Base-by-base conservation (phyloP, 352 stramenopile species). In the Globisporangium emineosum region DNA sequence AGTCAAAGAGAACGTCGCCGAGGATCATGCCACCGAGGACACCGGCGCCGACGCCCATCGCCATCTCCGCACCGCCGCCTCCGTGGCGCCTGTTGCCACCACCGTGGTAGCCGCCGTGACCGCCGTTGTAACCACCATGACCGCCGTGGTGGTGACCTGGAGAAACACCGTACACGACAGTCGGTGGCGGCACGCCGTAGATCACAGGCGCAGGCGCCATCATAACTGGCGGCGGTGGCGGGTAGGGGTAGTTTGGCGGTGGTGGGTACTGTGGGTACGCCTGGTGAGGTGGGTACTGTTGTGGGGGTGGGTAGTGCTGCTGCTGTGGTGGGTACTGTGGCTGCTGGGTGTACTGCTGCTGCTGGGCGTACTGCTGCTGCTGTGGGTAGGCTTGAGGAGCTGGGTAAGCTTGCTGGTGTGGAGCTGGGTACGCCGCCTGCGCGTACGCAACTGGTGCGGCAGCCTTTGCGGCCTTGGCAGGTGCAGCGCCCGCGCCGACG, bases 11-110 rank as follows among this genome's bases (percentile, higher is more conserved):
- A 12, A 75, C 72, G 67, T 91, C 86, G n/a, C 84, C 86, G 0
- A 95, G 73, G 30, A 95, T 57, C 66, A 92, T 68, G 13, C 86
- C 86, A 47, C 86, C 86, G 37, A 91, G 66, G n/a, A 93, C 66
- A 62, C 84, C 84, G 4, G 80, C 84, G 25, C 84, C 86, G 23
- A 91, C 76, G 25, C 86, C 86, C 56, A 95, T 74, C 10, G 84
- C 86, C 65, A 91, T 74, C 29, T 79, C 57, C 10, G 67, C 72
- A 1, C 37, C 75, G 52, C 67, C 67, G 33, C 71, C 64, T 7
- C 75, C 69, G 10, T 68, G 40, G 6, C 40, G 40, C 40, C 21
- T 45, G 40, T 45, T 15, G 17, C 40, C 65, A 59, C 69, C 63
- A 6, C 64, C 57, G 30, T 74, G 69, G 27, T 71, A 57, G n/a